Evolutionary conservation across 1,284 basidiomycete genomes (phyloP).

Genomic region (Moesziomyces globuligerus): DNA sequence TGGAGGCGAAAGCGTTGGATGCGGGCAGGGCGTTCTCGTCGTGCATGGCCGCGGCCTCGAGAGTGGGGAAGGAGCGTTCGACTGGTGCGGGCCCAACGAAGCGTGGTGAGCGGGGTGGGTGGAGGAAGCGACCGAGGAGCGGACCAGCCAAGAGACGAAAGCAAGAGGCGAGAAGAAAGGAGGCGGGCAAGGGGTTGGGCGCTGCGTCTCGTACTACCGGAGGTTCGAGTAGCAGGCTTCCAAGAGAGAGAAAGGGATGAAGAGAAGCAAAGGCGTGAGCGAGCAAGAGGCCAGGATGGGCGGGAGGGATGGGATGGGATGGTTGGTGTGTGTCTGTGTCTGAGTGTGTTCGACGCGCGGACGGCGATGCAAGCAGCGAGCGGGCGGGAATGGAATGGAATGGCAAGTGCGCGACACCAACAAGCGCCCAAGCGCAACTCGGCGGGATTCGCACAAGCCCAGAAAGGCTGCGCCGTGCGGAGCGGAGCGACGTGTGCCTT

Average conservation of each 20-base stretch:
- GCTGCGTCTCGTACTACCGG: no score
- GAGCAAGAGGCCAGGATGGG: background rate
- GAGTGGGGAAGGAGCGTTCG: constrained; percentile 6
- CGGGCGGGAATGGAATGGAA: no score
- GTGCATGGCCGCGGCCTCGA: constrained; percentile 23
- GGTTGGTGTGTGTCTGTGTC: no score
- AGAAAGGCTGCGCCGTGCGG: no score
- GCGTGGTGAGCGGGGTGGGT: constrained; percentile 2
- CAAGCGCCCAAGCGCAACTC: no score
- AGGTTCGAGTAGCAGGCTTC: no score
- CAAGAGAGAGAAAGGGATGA: constrained; percentile 1
- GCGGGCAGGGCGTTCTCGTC: constrained; percentile 28
- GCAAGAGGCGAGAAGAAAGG: background rate
- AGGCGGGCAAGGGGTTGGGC: no score
- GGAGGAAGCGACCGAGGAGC: background rate
- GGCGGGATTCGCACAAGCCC: no score
- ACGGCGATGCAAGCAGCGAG: no score
- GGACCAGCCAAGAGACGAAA: background rate
- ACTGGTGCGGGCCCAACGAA: background rate
- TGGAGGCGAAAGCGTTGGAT: constrained; percentile 28
- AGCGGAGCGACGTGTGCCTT: no score
- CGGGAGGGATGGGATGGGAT: background rate
- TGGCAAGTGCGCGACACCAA: no score
- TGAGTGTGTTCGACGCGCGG: no score
- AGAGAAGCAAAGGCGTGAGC: background rate